Percentiles rank a stretch among this genome's conserved stretches.
Evolutionary conservation across 805 yeast species (phyloP).

Genomic region (Jamesozyma jinghongensis): DNA sequence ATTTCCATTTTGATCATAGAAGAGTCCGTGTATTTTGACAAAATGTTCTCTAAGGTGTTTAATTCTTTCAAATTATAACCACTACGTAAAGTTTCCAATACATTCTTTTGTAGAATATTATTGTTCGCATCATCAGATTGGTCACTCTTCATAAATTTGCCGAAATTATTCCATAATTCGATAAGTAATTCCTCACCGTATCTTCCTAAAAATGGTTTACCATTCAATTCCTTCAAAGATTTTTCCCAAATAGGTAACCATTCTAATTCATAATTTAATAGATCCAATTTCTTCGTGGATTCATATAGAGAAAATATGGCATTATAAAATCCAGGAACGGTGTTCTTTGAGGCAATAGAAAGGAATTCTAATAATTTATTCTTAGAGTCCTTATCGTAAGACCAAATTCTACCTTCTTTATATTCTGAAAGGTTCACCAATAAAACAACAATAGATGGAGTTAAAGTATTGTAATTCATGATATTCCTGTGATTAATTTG

Average conservation of each 20-base stretch:
- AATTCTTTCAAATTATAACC: slow-evolving; percentile 13
- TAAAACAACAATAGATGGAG: slow-evolving; percentile 42
- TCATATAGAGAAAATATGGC: slow-evolving; percentile 17
- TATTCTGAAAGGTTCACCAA: slow-evolving; percentile 37
- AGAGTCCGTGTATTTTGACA: slow-evolving; percentile 14
- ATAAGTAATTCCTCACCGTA: slow-evolving; percentile 25
- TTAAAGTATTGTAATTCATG: slow-evolving; percentile 37
- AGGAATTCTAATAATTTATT: slow-evolving; percentile 40
- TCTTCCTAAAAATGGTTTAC: slow-evolving; percentile 26
- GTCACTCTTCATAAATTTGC: slow-evolving; percentile 13
- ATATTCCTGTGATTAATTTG: slow-evolving; percentile 29
- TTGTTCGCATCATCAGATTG: not conserved
- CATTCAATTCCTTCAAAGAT: slow-evolving; percentile 21
- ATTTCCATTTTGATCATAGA: slow-evolving; percentile 8
- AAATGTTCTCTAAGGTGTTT: slow-evolving; percentile 13
- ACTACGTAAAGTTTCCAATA: slow-evolving; percentile 13
- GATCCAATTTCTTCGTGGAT: slow-evolving; percentile 8
- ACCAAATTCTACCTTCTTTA: slow-evolving; percentile 45
- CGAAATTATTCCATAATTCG: slow-evolving; percentile 27
- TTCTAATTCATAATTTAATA: slow-evolving; percentile 15
- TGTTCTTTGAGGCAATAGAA: slow-evolving; percentile 44
- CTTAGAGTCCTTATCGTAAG: slow-evolving; percentile 39
- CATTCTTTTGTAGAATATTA: slow-evolving; percentile 4
- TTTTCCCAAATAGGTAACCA: slow-evolving; percentile 26
- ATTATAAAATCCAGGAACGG: slow-evolving; percentile 42